These are phyloP conservation scores for Cercospora sesami DNA, from an alignment of 2,329 filamentous ascomycete species.

Conservation along the genomic window DNA sequence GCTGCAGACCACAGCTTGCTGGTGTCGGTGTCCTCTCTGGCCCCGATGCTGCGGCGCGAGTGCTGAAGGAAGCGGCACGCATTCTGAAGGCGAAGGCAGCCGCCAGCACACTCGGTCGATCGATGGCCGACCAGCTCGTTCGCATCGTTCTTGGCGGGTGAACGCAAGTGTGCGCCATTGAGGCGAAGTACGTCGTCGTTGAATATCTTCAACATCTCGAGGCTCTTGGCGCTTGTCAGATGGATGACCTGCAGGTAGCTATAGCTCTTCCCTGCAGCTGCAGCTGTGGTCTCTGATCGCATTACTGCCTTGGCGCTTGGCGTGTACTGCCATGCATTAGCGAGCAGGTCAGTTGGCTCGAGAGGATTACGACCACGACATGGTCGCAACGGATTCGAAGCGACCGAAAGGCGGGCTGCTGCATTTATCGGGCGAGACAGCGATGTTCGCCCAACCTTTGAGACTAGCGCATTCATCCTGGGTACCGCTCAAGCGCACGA, in stretches of 20 bases:
- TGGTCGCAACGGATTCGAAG: background rate
- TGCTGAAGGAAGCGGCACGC: conserved; percentile 12
- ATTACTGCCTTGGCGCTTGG: conserved; percentile 3
- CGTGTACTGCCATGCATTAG: background rate
- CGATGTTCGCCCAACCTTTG: background rate
- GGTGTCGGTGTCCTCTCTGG: conserved; percentile 12
- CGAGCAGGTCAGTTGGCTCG: background rate
- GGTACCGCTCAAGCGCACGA: background rate
- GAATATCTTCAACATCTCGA: background rate
- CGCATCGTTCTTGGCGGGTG: conserved; percentile 10
- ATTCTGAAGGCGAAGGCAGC: conserved; percentile 12
- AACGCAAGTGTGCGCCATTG: background rate
- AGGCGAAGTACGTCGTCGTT: conserved; percentile 3
- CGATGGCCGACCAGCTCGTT: conserved; percentile 14
- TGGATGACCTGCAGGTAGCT: conserved; percentile 10
- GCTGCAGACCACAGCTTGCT: conserved; percentile 7
- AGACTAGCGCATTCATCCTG: background rate
- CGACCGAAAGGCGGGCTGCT: background rate
- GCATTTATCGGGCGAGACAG: background rate
- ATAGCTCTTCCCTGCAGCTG: background rate
- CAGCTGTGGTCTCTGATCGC: conserved; percentile 1
- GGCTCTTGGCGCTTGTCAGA: conserved; percentile 1
- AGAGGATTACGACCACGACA: background rate
- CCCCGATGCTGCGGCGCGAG: conserved; percentile 11
- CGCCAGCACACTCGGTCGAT: conserved; percentile 11